Evolutionary conservation across 106 monocot genomes (phyloP).

Genomic region (Acanthochlamys bracteata): DNA sequence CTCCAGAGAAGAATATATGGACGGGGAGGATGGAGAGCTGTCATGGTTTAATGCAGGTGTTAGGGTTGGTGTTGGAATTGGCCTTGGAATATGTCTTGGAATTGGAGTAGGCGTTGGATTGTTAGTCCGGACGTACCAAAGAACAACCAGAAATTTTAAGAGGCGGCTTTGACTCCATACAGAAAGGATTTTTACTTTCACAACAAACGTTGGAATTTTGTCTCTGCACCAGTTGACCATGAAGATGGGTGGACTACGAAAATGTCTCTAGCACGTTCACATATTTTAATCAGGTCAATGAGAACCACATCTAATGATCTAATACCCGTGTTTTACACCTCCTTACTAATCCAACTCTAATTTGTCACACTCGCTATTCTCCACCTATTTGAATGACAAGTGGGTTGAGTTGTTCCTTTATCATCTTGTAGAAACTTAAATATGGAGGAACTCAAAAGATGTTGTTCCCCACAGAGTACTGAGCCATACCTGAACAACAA

Average conservation of each 20-base stretch:
- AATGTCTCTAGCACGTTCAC: no score
- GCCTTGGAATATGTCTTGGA: slow-evolving; percentile 39
- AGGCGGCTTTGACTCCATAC: slow-evolving; percentile 12
- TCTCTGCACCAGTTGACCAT: no score
- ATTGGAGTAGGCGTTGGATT: slow-evolving; percentile 39
- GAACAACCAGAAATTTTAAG: slow-evolving; percentile 22
- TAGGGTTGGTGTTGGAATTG: slow-evolving; percentile 39
- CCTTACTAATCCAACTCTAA: no score
- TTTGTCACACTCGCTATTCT: no score
- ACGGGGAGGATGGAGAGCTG: slow-evolving; percentile 45
- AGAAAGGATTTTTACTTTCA: no score
- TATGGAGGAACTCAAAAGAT: not conserved
- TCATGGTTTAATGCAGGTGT: slow-evolving; percentile 65
- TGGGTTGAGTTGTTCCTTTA: no score
- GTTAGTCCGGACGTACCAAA: slow-evolving; percentile 23
- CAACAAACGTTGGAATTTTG: no score
- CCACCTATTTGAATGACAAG: no score
- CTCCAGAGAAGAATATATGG: slow-evolving; percentile 27
- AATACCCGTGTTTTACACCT: no score
- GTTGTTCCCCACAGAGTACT: not conserved
- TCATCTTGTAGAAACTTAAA: not conserved
- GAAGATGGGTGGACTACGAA: no score
- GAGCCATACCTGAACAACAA: not conserved
- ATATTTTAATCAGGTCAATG: no score
- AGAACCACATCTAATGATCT: no score